These are phyloP conservation scores for Metarhizium sp. DNA, from an alignment of 2,329 filamentous ascomycete species.

Conservation along the genomic window DNA sequence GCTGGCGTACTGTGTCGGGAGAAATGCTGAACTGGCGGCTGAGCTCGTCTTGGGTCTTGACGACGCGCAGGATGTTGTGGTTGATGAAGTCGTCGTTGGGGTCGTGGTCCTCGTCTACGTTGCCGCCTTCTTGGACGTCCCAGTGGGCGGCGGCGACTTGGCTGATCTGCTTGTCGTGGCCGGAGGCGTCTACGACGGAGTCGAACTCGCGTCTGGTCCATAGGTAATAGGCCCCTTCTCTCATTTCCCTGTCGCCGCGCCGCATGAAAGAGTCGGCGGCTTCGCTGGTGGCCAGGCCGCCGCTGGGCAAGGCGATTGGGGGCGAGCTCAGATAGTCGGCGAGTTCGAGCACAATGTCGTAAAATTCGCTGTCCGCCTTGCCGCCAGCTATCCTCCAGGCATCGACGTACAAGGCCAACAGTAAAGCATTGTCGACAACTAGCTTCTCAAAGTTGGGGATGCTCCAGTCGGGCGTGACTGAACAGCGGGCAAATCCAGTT, in stretches of 20 bases:
- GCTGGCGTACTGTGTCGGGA: conserved; percentile 56
- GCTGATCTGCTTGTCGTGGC: conserved; percentile 44
- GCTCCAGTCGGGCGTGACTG: conserved; percentile 85
- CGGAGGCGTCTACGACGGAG: conserved; percentile 45
- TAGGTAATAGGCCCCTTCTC: conserved; percentile 88
- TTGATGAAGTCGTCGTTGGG: conserved; percentile 90
- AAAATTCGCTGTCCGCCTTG: conserved; percentile 57
- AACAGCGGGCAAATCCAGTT: conserved; percentile 60
- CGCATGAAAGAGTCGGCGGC: conserved; percentile 77
- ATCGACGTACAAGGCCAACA: conserved; percentile 76
- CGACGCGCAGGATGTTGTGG: conserved; percentile 77
- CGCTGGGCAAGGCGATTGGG: conserved; percentile 56
- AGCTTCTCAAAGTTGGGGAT: conserved; percentile 97
- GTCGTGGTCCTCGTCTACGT: conserved; percentile 74
- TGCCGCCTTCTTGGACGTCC: conserved; percentile 75
- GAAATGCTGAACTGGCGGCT: conserved; percentile 66
- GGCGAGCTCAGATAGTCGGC: conserved; percentile 73
- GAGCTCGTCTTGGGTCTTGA: conserved; percentile 57
- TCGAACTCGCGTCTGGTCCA: conserved; percentile 88
- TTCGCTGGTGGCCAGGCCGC: conserved; percentile 81
- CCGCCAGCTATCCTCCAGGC: conserved; percentile 57
- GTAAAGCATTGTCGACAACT: conserved; percentile 82
- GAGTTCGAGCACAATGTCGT: conserved; percentile 71
- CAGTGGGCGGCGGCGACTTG: conserved; percentile 75
- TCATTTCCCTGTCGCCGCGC: conserved; percentile 68